phyloP scores from a whole-genome alignment of 2,329 filamentous ascomycete species.

The Aspergillus neoniger region DNA sequence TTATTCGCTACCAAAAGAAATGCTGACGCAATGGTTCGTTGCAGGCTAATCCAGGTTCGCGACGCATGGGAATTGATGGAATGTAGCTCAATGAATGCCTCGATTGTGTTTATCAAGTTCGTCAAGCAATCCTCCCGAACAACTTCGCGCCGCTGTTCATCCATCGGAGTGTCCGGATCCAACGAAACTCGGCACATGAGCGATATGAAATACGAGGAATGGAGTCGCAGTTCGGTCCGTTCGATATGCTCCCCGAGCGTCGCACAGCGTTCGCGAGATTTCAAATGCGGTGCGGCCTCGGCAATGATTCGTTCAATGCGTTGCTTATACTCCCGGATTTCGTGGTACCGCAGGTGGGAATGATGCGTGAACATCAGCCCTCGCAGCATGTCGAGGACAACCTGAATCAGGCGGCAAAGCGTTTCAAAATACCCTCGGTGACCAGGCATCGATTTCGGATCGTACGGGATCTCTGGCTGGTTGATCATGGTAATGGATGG shows the following conservation, averaged over 20 bases:
- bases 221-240: conserved; percentile 60
- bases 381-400: conserved; percentile 56
- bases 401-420: conserved; percentile 55
- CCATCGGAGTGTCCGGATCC: conserved; percentile 40
- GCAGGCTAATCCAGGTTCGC: conserved; percentile 46
- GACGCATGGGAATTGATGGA: conserved; percentile 39
- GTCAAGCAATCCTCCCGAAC: conserved; percentile 56
- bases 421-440: conserved; percentile 58
- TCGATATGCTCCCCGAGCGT: conserved; percentile 54
- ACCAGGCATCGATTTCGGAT: conserved; percentile 53
- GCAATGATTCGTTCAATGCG: conserved; percentile 57
- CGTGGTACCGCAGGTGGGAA: conserved; percentile 51
- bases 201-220: conserved; percentile 62
- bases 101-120: conserved; percentile 55
- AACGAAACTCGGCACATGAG: conserved; percentile 61
- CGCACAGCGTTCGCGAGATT: conserved; percentile 47
- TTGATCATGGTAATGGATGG: conserved; percentile 55
- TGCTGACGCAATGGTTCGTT: conserved; percentile 44
- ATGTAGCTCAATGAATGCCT: conserved; percentile 58
- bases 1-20: conserved; percentile 41
- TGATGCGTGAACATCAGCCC: conserved; percentile 52
- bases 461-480: conserved; percentile 50
- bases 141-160: conserved; percentile 36
- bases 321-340: conserved; percentile 58
- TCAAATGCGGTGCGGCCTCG: conserved; percentile 59